Conservation (phyloP, 169 alveolate genomes). For the Plasmodium inui region DNA sequence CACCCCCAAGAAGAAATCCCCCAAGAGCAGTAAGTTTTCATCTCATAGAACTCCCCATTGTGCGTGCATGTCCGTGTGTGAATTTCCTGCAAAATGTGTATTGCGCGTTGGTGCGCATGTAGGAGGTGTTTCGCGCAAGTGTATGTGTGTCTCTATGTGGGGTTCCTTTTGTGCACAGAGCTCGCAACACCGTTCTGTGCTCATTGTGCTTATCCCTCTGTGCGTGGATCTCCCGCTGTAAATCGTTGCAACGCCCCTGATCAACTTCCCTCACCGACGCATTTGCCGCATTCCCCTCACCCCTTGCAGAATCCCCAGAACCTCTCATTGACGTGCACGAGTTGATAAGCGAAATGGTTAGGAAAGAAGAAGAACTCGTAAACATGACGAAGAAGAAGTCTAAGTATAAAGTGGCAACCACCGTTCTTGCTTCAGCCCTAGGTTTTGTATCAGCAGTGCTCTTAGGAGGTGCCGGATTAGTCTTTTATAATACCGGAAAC, state of each 20-base stretch:
- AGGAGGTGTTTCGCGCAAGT: neutral
- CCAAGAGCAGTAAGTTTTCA: conserved; percentile 25
- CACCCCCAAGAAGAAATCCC: neutral
- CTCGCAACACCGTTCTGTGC: neutral
- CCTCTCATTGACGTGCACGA: conserved; percentile 54
- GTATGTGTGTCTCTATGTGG: neutral
- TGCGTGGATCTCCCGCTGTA: neutral
- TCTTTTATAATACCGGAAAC: conserved; percentile 11
- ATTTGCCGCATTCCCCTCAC: neutral
- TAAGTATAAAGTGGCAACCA: neutral
- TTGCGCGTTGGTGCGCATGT: neutral
- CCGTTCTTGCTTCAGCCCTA: conserved; percentile 31
- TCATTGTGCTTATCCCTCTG: neutral
- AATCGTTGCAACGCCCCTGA: neutral
- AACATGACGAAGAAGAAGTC: conserved; percentile 6
- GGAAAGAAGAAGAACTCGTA: conserved; percentile 54
- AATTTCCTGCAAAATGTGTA: neutral
- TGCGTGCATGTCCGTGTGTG: neutral
- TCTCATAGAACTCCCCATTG: neutral
- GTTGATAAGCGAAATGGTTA: conserved; percentile 38
- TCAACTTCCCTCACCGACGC: neutral
- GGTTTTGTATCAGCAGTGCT: conserved; percentile 38
- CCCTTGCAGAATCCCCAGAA: conserved; percentile 23
- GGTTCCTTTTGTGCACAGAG: neutral
- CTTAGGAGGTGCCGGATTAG: conserved; percentile 59